These are phyloP conservation scores for Arthrobotrys sinensis DNA, from an alignment of 2,329 filamentous ascomycete genomes.

Conservation along the genomic window DNA sequence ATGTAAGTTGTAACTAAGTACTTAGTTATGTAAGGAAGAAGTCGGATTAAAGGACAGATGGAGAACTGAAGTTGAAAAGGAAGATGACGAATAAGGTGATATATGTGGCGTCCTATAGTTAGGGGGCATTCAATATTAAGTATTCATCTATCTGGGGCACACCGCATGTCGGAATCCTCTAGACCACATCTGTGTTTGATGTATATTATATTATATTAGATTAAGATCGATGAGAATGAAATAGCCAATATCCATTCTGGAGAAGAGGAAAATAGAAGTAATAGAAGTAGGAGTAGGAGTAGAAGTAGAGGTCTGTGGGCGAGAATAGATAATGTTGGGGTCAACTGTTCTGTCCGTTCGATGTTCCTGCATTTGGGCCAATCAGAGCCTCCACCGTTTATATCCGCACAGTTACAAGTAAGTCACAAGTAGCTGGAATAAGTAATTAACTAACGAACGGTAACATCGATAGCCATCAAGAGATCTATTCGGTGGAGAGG, in stretches of 20 bases:
- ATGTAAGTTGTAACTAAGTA: too few species aligned
- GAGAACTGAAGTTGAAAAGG: background rate
- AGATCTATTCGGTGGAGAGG: too few species aligned
- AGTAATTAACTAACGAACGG: too few species aligned
- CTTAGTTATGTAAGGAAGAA: background rate
- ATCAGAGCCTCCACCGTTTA: background rate
- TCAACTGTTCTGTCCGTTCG: background rate
- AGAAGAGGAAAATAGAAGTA: too few species aligned
- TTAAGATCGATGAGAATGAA: background rate
- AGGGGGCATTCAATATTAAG: background rate
- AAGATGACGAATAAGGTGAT: slow-evolving; percentile 16
- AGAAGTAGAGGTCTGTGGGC: too few species aligned
- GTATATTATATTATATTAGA: too few species aligned
- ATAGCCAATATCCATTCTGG: background rate
- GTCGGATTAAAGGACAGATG: slow-evolving; percentile 1
- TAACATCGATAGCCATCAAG: too few species aligned
- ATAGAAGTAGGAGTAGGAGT: too few species aligned
- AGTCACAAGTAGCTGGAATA: too few species aligned
- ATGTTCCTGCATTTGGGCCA: slow-evolving; percentile 14
- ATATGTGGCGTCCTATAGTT: slow-evolving; percentile 14
- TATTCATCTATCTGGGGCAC: background rate
- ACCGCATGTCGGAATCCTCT: slow-evolving; percentile 10
- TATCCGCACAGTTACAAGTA: too few species aligned
- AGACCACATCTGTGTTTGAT: too few species aligned
- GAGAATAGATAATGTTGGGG: too few species aligned